Percentiles rank a stretch among this genome's conserved stretches.
These are phyloP conservation scores for Lathyrus oleraceus DNA, from an alignment of 306 rosid genomes.

Conservation along the genomic window DNA sequence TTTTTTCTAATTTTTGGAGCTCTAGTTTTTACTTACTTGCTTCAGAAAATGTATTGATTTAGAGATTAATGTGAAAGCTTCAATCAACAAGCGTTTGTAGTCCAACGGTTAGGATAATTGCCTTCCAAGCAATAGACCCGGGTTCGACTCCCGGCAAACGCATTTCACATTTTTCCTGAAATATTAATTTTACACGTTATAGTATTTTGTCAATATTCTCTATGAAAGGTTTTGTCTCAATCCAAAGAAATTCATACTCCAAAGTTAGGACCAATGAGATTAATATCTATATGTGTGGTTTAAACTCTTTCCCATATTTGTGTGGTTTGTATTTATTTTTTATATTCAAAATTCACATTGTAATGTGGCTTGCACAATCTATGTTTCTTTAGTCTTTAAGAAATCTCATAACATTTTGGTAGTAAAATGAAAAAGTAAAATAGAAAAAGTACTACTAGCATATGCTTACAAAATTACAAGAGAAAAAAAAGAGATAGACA, in stretches of 20 bases:
- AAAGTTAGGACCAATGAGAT: background rate
- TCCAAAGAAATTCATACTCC: background rate
- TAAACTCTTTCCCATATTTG: background rate
- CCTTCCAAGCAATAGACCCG: slow-evolving; percentile 58
- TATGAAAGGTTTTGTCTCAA: background rate
- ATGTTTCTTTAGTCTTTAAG: background rate
- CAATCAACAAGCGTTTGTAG: slow-evolving; percentile 32
- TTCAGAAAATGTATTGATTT: background rate
- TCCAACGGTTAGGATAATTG: slow-evolving; percentile 56
- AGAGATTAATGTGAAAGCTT: rapidly evolving
- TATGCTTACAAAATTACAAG: too few relatives aligned
- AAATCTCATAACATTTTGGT: background rate
- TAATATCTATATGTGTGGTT: background rate
- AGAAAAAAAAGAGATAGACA: background rate
- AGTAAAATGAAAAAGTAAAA: background rate
- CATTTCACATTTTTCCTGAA: background rate
- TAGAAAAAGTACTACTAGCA: too few relatives aligned
- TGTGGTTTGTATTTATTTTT: background rate
- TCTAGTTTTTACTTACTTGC: background rate
- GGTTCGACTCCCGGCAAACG: slow-evolving; percentile 58
- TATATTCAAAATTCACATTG: background rate
- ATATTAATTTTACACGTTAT: background rate
- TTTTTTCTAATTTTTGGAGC: background rate
- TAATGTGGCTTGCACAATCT: background rate
- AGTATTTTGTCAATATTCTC: background rate